These are phyloP conservation scores for Hypoxylon sp. DNA, from an alignment of 2,329 filamentous ascomycete genomes.

Conservation along the genomic window DNA sequence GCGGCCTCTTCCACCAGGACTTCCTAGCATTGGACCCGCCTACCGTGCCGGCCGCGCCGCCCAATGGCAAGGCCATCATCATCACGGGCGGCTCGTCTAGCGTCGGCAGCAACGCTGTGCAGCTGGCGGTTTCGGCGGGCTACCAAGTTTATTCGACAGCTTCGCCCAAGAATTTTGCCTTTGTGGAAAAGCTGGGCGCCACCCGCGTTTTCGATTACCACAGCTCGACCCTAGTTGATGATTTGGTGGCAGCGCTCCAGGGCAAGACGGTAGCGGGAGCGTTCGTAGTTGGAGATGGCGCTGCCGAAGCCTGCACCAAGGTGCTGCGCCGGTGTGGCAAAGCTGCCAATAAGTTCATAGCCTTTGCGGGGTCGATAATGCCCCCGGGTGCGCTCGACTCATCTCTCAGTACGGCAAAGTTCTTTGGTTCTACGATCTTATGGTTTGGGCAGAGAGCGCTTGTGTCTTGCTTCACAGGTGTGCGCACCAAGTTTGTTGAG, in stretches of 20 bases:
- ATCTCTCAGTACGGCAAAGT: neutral
- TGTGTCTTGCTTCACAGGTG: slow-evolving; percentile 10
- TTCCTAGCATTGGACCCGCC: slow-evolving; percentile 8
- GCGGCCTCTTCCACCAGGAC: slow-evolving; percentile 17
- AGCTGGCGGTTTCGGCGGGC: slow-evolving; percentile 59
- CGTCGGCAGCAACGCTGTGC: slow-evolving; percentile 54
- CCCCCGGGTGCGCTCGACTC: neutral
- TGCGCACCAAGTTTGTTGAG: slow-evolving; percentile 40
- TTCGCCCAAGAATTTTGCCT: slow-evolving; percentile 57
- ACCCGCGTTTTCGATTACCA: slow-evolving; percentile 59
- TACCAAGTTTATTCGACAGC: slow-evolving; percentile 59
- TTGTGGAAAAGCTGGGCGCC: slow-evolving; percentile 58
- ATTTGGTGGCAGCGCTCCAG: slow-evolving; percentile 46
- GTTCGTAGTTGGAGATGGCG: slow-evolving; percentile 36
- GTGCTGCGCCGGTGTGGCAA: slow-evolving; percentile 24
- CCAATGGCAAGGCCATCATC: slow-evolving; percentile 5
- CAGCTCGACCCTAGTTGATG: slow-evolving; percentile 46
- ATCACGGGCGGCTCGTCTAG: slow-evolving; percentile 20
- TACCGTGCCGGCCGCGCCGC: neutral
- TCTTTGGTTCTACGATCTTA: neutral
- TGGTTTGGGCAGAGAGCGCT: slow-evolving; percentile 24
- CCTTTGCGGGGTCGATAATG: slow-evolving; percentile 15
- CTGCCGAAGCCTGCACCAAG: slow-evolving; percentile 38
- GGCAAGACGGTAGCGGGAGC: slow-evolving; percentile 38
- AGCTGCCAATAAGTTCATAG: slow-evolving; percentile 34